Conservation (phyloP, 306 rosid species). For the Nissolia schottii region DNA sequence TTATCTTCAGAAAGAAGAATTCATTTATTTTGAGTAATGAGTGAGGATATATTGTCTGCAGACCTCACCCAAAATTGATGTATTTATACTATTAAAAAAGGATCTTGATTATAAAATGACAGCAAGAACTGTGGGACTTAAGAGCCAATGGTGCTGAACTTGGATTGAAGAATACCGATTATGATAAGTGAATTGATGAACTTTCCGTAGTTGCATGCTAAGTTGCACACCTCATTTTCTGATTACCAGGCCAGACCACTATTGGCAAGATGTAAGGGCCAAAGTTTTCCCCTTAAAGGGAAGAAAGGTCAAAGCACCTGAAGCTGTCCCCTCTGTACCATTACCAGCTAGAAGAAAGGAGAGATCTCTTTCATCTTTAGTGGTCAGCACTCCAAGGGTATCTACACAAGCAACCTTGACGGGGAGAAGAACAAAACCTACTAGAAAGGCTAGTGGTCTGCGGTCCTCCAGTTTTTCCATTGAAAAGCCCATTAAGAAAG, state of each 20-base stretch:
- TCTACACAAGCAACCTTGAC: conserved; percentile 61
- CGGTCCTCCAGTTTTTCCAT: conserved; percentile 56
- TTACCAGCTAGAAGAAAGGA: conserved; percentile 85
- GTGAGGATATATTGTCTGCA: background rate
- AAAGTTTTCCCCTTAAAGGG: conserved; percentile 75
- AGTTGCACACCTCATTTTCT: conserved; percentile 22
- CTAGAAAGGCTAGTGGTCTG: conserved; percentile 64
- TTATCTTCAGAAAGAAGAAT: background rate
- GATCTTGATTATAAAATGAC: conserved; percentile 2
- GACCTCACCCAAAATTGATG: background rate
- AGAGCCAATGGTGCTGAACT: background rate
- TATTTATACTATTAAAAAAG: background rate
- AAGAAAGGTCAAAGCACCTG: conserved; percentile 61
- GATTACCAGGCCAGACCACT: conserved; percentile 87
- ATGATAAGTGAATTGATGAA: background rate
- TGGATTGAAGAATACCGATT: background rate
- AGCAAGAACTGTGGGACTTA: background rate
- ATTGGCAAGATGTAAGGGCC: conserved; percentile 78
- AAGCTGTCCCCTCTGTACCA: conserved; percentile 45
- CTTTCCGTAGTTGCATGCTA: background rate
- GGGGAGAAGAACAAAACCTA: conserved; percentile 79
- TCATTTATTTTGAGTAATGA: background rate
- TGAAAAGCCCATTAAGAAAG: conserved; percentile 54
- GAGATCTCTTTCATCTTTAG: conserved; percentile 92
- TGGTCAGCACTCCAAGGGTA: conserved; percentile 86